These are phyloP conservation scores for Blastomyces silverae DNA, from an alignment of 2,329 filamentous ascomycete genomes.

Conservation along the genomic window DNA sequence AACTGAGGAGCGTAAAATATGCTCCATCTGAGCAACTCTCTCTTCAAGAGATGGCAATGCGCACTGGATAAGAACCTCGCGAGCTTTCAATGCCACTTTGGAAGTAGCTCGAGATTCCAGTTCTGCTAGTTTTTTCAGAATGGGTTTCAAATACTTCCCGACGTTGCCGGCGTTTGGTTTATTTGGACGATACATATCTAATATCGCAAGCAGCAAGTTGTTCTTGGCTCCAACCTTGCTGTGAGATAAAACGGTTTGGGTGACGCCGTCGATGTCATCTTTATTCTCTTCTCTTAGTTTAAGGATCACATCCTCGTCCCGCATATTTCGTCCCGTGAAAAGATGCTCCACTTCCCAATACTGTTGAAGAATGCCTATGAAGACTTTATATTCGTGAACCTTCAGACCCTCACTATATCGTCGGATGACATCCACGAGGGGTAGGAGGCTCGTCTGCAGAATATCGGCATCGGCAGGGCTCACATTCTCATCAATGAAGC, in stretches of 20 bases:
- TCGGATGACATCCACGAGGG: constrained; percentile 69
- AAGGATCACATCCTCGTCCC: constrained; percentile 90
- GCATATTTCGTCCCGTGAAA: constrained; percentile 75
- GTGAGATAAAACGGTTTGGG: constrained; percentile 87
- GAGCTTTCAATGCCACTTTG: constrained; percentile 94
- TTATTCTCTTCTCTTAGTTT: constrained; percentile 94
- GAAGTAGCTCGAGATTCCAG: constrained; percentile 78
- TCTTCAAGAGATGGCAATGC: constrained; percentile 94
- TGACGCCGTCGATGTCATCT: constrained; percentile 77
- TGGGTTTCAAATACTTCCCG: constrained; percentile 74
- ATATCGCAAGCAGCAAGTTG: constrained; percentile 80
- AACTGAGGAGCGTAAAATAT: constrained; percentile 91
- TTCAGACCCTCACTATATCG: constrained; percentile 84
- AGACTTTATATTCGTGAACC: constrained; percentile 77
- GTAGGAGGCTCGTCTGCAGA: constrained; percentile 65
- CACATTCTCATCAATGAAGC: constrained; percentile 84
- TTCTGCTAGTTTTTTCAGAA: constrained; percentile 80
- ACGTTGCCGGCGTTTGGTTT: constrained; percentile 84
- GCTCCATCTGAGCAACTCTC: constrained; percentile 93
- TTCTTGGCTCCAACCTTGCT: constrained; percentile 90
- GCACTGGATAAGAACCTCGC: constrained; percentile 95
- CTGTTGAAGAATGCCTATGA: constrained; percentile 68
- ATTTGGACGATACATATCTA: constrained; percentile 93
- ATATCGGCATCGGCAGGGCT: constrained; percentile 64
- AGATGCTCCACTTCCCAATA: constrained; percentile 80